phyloP scores from a whole-genome alignment of 75 land plant genomes.

The Ceratopteris richardii region DNA sequence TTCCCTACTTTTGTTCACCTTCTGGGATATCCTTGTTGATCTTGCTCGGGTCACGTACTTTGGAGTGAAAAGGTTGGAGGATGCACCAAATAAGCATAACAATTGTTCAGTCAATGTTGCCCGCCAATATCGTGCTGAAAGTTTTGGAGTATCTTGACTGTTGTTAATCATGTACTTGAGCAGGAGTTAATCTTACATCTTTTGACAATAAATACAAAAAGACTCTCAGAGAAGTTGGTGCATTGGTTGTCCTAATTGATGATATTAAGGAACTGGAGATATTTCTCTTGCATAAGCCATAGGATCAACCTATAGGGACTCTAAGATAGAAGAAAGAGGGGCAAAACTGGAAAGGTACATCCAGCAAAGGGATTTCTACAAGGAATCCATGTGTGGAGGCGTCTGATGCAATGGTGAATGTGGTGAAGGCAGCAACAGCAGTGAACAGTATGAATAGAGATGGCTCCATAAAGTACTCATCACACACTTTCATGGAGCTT shows the following conservation, averaged over 20 bases:
- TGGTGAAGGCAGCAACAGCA: constrained; percentile 58
- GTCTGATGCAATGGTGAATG: constrained; percentile 67
- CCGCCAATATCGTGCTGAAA: constrained; percentile 82
- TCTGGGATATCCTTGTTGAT: constrained; percentile 82
- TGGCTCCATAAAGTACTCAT: constrained; percentile 55
- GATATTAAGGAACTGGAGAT: constrained; percentile 54
- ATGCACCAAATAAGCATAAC: constrained; percentile 87
- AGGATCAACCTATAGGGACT: not conserved
- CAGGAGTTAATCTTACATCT: constrained; percentile 86
- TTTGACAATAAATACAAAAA: constrained; percentile 97
- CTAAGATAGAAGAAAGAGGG: not conserved
- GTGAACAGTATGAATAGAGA: constrained; percentile 65
- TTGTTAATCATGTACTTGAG: constrained; percentile 90
- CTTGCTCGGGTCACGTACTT: constrained; percentile 79
- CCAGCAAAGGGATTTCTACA: not conserved
- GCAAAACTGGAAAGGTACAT: not conserved
- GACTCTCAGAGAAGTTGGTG: constrained; percentile 89
- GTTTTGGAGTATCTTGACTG: constrained; percentile 96
- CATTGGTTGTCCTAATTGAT: constrained; percentile 81
- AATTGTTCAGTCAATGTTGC: constrained; percentile 53
- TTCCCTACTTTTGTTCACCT: constrained; percentile 46
- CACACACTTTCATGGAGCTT: constrained; percentile 67
- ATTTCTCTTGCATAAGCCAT: not conserved
- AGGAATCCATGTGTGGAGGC: constrained; percentile 35
- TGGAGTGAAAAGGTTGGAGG: constrained; percentile 61